Evolutionary conservation across 139 green algal genomes (phyloP).

Genomic region (Tetradesmus obliquus): DNA sequence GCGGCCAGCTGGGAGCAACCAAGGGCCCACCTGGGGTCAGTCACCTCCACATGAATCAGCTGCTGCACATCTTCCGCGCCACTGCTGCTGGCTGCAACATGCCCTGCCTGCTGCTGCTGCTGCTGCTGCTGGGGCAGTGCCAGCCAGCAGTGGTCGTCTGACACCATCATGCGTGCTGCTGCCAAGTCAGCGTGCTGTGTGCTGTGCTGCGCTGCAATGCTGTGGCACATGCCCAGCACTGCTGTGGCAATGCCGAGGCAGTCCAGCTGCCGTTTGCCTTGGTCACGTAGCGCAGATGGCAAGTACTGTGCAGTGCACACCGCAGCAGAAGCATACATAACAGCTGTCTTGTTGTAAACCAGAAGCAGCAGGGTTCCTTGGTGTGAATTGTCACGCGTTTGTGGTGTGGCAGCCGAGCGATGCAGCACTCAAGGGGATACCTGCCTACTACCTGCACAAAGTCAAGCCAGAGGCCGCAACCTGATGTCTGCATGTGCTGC

Average conservation of each 20-base stretch:
- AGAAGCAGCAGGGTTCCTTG: too few species aligned
- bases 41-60: constrained; percentile 13
- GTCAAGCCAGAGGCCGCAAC: too few species aligned
- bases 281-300: constrained; percentile 11
- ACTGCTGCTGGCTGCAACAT: neutral
- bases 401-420: too few species aligned
- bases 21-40: constrained; percentile 10
- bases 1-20: neutral
- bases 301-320: constrained; percentile 33
- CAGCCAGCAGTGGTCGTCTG: constrained; percentile 49
- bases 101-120: neutral
- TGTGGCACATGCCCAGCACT: constrained; percentile 38
- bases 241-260: constrained; percentile 44
- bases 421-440: too few species aligned
- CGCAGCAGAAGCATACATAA: neutral
- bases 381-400: too few species aligned
- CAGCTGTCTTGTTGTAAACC: too few species aligned
- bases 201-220: neutral
- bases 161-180: constrained; percentile 35
- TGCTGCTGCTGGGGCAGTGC: neutral
- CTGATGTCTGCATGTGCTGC: neutral
- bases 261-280: constrained; percentile 27
- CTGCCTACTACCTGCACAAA: too few species aligned
- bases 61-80: neutral
- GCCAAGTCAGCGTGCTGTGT: constrained; percentile 33